phyloP scores from a whole-genome alignment of 352 stramenopile species.

The Phytophthora meadii region DNA sequence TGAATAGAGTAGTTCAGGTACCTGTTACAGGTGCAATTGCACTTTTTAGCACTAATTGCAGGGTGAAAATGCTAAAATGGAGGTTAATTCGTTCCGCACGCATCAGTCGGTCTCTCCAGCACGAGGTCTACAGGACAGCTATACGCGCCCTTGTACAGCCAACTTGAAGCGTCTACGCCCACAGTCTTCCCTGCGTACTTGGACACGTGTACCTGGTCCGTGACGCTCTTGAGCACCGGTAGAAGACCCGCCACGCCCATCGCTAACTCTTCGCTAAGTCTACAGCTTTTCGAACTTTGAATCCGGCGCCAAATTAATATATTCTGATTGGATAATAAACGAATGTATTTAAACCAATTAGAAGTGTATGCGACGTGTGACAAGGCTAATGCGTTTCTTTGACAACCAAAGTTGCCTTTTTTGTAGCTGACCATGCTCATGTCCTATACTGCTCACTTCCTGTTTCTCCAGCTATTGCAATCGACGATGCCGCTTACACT shows the following conservation, averaged over 20 bases:
- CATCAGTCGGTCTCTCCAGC: constrained; percentile 55
- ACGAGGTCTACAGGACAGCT: constrained; percentile 88
- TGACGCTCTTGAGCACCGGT: constrained; percentile 73
- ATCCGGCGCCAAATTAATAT: constrained; percentile 24
- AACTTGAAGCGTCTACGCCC: constrained; percentile 73
- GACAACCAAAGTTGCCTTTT: constrained; percentile 9
- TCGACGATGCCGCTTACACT: constrained; percentile 16
- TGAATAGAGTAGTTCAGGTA: constrained; percentile 91
- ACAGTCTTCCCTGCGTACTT: constrained; percentile 81
- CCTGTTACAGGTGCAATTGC: constrained; percentile 28
- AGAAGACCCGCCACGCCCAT: constrained; percentile 83
- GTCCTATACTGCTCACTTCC: too few relatives aligned
- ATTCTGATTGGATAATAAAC: constrained; percentile 16
- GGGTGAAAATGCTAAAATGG: constrained; percentile 11
- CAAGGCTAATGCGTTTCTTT: constrained; percentile 6
- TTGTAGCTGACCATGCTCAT: not conserved
- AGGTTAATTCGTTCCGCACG: constrained; percentile 51
- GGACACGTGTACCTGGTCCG: constrained; percentile 72
- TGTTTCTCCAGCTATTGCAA: not conserved
- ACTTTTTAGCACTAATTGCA: constrained; percentile 38
- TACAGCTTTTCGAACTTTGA: constrained; percentile 24
- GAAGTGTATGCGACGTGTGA: constrained; percentile 19
- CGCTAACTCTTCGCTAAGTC: constrained; percentile 14
- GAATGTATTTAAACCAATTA: constrained; percentile 3
- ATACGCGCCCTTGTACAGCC: constrained; percentile 93